Conservation (phyloP, 2,329 filamentous ascomycete genomes). For the Ophiosphaerella herpotricha region DNA sequence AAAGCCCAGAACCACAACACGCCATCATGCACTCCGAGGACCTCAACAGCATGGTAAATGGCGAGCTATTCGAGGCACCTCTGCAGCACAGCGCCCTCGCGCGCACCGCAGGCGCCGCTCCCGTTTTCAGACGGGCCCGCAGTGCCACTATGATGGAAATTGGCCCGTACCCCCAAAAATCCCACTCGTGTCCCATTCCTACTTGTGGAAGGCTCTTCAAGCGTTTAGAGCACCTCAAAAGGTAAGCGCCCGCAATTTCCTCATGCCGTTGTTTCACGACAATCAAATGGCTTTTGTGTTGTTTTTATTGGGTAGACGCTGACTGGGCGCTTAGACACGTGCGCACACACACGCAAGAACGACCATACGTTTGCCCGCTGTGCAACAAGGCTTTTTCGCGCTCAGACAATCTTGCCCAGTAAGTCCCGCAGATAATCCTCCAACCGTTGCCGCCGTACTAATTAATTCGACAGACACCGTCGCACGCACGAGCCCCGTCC, state of each 20-base stretch:
- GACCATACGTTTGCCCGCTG: constrained; percentile 94
- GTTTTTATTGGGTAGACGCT: constrained; percentile 54
- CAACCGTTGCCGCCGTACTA: constrained; percentile 27
- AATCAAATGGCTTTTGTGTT: constrained; percentile 9
- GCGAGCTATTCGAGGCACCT: constrained; percentile 47
- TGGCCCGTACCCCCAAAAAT: constrained; percentile 95
- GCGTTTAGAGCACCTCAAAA: constrained; percentile 97
- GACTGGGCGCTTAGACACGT: constrained; percentile 76
- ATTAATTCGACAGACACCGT: constrained; percentile 62
- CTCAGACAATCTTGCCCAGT: constrained; percentile 99
- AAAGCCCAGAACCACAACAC: constrained; percentile 77
- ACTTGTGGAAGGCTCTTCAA: constrained; percentile 98
- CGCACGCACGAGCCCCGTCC: constrained; percentile 79
- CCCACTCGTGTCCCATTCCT: constrained; percentile 98
- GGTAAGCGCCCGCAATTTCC: constrained; percentile 67
- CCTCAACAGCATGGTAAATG: constrained; percentile 55
- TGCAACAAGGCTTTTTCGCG: constrained; percentile 99
- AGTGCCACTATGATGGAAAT: constrained; percentile 97
- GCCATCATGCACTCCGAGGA: constrained; percentile 71
- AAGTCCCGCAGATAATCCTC: constrained; percentile 47
- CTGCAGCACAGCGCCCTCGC: constrained; percentile 63
- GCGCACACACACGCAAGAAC: constrained; percentile 98
- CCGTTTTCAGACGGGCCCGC: constrained; percentile 83
- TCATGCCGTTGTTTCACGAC: constrained; percentile 15
- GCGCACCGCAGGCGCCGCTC: constrained; percentile 65